Conservation (phyloP, 441 rosid genomes). For the Codiaeum variegatum region DNA sequence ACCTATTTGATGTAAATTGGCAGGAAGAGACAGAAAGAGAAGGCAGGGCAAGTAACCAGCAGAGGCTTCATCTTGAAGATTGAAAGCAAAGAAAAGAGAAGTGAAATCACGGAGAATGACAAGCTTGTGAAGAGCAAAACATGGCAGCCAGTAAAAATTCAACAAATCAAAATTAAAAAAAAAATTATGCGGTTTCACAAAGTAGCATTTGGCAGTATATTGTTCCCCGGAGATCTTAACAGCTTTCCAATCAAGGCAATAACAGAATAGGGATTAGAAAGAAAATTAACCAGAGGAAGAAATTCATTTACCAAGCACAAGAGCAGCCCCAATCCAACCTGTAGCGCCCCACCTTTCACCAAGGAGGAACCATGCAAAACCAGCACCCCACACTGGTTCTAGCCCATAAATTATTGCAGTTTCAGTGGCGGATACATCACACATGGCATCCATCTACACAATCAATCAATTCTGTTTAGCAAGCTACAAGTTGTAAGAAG, state of each 20-base stretch:
- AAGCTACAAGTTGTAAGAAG: neutral
- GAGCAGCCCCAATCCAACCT: slow-evolving; percentile 68
- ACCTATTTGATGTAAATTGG: neutral
- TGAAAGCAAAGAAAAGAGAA: neutral
- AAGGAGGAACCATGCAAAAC: slow-evolving; percentile 73
- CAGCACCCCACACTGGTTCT: slow-evolving; percentile 70
- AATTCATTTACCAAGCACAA: slow-evolving; percentile 26
- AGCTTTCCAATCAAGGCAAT: neutral
- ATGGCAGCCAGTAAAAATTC: neutral
- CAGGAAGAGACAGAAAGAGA: neutral
- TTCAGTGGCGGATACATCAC: slow-evolving; percentile 57
- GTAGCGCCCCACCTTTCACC: slow-evolving; percentile 64
- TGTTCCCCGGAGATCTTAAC: neutral
- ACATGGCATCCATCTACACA: slow-evolving; percentile 54
- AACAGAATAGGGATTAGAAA: neutral
- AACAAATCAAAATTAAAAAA: slow-evolving; percentile 4
- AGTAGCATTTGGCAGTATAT: neutral
- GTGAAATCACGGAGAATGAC: neutral
- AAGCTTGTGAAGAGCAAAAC: neutral
- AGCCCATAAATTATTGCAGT: slow-evolving; percentile 58
- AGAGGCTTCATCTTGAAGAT: neutral
- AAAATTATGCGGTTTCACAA: neutral
- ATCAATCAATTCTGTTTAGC: neutral
- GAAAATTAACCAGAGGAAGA: slow-evolving; percentile 3
- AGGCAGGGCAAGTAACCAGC: neutral